Evolutionary conservation across 2,329 filamentous ascomycete species (phyloP), one percentile per base, ranked within the genome.

Genomic region (Arthrobotrys musiformis): DNA sequence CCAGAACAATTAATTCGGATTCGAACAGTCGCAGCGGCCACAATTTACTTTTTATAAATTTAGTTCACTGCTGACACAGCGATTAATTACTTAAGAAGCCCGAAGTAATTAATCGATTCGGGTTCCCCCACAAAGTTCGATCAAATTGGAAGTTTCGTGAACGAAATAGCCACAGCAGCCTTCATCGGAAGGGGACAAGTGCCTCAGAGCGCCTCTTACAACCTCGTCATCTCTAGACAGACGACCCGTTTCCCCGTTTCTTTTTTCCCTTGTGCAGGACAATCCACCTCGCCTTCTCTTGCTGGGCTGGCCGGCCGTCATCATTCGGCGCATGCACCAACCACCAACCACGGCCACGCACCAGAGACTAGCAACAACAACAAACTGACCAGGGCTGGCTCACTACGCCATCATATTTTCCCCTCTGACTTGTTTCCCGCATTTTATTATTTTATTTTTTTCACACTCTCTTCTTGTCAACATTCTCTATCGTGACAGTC

Each of bases 391-490:
- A 15, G 33, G 61, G 61, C 58, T 48, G 33, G 50, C 62, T 70
- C 66, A 77, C 73, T 77, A 77, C 73, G 73, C 73, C 73, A 77
- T 77, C 73, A 77, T 68, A 77, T 52, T 75, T 75, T 70, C 54
- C 56, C 72, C 35, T 77, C 73, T 61, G 24, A 52, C 66, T 67
- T 76, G 72, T 50, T 62, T 70, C 73, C 73, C 73, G 73, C 73
- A 77, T 77, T 70, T 77, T 77, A 64, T 77, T 58, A n/a, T 54
- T 75, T 60, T 56, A 13, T 58, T 76, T 61, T 56, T 58, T 58
- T 50, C 46, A 69, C 60, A 42, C 72, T 70, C 61, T 48, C n/a
- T 69, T 44, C 46, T 66, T 52, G 52, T 77, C 66, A 77, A 70
- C 73, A 54, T 66, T 70, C 62, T 50, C 44, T 35, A 70, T 64